Evolutionary conservation across 2,329 filamentous ascomycete species (phyloP).

Genomic region (Diaporthe nobilis): DNA sequence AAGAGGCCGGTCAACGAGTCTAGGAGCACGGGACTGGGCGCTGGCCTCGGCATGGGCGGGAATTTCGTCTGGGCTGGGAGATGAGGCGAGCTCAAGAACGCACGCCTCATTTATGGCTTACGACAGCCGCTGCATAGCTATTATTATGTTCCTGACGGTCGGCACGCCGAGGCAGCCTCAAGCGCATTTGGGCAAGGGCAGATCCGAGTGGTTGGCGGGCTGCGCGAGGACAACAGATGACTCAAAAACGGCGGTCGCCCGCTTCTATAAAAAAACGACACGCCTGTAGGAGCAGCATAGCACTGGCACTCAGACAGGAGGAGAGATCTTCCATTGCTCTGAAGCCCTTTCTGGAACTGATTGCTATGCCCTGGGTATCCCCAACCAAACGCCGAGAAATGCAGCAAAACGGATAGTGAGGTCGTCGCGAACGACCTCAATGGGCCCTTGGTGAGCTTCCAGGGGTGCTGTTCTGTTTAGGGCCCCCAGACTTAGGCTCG

Average conservation of each 20-base stretch:
- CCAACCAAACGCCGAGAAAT: constrained; percentile 40
- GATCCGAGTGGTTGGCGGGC: background rate
- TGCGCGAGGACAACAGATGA: background rate
- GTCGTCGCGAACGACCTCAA: background rate
- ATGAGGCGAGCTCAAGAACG: background rate
- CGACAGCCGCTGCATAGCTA: background rate
- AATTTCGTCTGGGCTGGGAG: constrained; percentile 69
- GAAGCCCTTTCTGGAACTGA: constrained; percentile 5
- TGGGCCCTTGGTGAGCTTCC: background rate
- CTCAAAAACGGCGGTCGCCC: background rate
- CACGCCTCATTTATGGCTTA: background rate
- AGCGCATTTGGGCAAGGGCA: background rate
- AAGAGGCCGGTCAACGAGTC: constrained; percentile 85
- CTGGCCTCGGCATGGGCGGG: constrained; percentile 68
- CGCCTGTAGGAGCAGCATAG: background rate
- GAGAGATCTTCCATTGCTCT: constrained; percentile 28
- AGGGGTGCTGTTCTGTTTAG: constrained; percentile 7
- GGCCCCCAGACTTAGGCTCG: constrained; percentile 18
- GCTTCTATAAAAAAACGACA: too few relatives aligned
- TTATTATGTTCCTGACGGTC: background rate
- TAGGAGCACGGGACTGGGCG: constrained; percentile 60
- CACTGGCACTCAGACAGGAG: background rate
- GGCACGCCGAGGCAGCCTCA: background rate
- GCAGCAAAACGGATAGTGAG: background rate
- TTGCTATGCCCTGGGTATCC: constrained; percentile 38